Evolutionary conservation across 805 yeast genomes (phyloP), one percentile per base, ranked within the genome.

Genomic region (Isabelozyma heimii): DNA sequence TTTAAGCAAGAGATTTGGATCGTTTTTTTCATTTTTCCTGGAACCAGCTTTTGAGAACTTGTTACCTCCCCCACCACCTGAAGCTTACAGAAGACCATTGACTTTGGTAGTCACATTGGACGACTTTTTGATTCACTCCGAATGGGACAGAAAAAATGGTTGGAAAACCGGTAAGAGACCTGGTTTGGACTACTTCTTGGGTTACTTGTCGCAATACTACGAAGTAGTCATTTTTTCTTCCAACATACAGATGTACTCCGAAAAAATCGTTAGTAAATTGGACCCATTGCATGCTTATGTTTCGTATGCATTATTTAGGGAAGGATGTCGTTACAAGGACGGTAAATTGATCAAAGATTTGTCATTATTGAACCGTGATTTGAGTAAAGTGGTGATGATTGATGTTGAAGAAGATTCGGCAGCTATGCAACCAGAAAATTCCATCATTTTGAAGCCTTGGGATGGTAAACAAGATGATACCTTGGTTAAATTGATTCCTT

Each of bases 101-200:
- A 94, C 99, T 3, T 76, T 94, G 55, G 97, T 94, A 7, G 68
- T 94, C 58, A 85, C 89, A 28, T 79, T 94, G 61, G 99, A 94
- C 60, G 99, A 94, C 62, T 73, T 94, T 51, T 79, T 94, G 63
- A 82, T 92, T 49, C 97, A 94, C 67, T 84, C 96, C 38, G 89
- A 87, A 53, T 94, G 99, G 99, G 81, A 89, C 49, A 82, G 89
- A 57, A 83, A 89, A 68, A 79, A 83, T 64, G 99, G 99, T 47
- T 94, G 99, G 99, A 85, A 94, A 73, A 92, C 97, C 13, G 98
- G 97, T 28, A 94, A 94, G 77, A 89, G 99, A 75, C 98, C 99
- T 33, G 99, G 99, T 53, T 84, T 90, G 52, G 99, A 95, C 69
- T 94, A 94, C 76, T 94, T 94, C 73, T 75, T 94, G 65, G 97